Base-by-base conservation (phyloP, 495 filamentous ascomycete species). In the Pseudomonodictys pantanalensis region DNA sequence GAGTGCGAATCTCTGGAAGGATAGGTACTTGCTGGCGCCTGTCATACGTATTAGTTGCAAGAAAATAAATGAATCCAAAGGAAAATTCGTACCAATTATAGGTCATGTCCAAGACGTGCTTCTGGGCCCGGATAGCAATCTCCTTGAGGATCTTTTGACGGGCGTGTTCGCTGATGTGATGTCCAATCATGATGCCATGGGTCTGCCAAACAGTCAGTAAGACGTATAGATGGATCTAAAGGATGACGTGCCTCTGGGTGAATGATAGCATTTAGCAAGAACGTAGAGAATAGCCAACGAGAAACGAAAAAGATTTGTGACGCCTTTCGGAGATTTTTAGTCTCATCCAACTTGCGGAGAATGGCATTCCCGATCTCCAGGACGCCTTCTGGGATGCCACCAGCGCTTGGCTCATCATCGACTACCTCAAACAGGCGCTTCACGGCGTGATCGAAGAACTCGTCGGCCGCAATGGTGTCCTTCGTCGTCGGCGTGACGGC, bases 271-370 rank as follows among this genome's bases (percentile, higher is more conserved):
- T 88, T 87, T 38, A 87, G 81, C 29, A 98, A 77, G 74, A 90
- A 96, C 41, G 85, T 86, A 28, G 89, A 86, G 69, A 97, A 96
- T 63, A 95, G 86, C 87, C 92, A 98, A 68, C 91, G 91, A 47
- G 86, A 83, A 61, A 95, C 85, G 56, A 97, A 79, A 75, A 90
- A 92, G 65, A 82, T 83, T 57, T 86, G 79, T 35, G 89, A 89
- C 39, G 86, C 91, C 55, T 80, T 82, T 56, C 85, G 82, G 61
- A 87, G 84, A 53, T 77, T 83, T 58, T 87, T 86, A 49, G 79
- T 81, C 61, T 78, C 77, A 41, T 89, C 83, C 56, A 97, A 74
- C 68, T 89, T 92, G 56, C 80, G 79, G 6, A 95, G 74, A 59
- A 96, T 89, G 60, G 89, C 88, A 73, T 85, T 86, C 52, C 89